These are phyloP conservation scores for Diplodia corticola DNA, from an alignment of 2,329 filamentous ascomycete genomes.

Conservation along the genomic window DNA sequence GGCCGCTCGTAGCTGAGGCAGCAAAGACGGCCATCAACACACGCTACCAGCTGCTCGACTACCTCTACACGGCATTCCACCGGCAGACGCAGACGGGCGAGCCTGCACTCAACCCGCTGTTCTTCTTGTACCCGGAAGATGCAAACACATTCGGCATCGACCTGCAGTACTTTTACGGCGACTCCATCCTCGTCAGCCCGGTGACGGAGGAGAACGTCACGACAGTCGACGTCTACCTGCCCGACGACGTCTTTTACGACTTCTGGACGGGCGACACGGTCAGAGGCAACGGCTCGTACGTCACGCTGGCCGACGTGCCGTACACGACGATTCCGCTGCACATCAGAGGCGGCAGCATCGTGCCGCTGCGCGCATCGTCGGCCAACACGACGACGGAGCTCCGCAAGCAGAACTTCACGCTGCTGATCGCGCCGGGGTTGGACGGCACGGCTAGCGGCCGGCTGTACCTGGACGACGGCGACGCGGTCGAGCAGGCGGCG, in stretches of 20 bases:
- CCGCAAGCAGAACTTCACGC: constrained; percentile 65
- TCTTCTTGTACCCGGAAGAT: constrained; percentile 68
- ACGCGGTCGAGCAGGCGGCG: constrained; percentile 59
- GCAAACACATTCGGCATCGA: constrained; percentile 53
- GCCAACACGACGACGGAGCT: constrained; percentile 65
- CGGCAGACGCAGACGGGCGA: constrained; percentile 61
- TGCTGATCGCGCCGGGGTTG: constrained; percentile 66
- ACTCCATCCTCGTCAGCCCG: constrained; percentile 57
- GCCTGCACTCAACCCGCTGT: constrained; percentile 68
- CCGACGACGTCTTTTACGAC: constrained; percentile 61
- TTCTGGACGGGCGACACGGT: constrained; percentile 55
- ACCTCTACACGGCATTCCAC: constrained; percentile 73
- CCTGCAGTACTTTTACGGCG: constrained; percentile 61
- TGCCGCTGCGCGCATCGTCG: constrained; percentile 58
- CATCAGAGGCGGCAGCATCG: constrained; percentile 64
- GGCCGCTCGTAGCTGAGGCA: constrained; percentile 62
- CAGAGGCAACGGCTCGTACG: constrained; percentile 47
- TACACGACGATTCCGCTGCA: constrained; percentile 64
- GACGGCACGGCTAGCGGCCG: constrained; percentile 65
- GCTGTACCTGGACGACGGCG: constrained; percentile 78
- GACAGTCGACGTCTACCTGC: constrained; percentile 57
- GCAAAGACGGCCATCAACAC: constrained; percentile 69
- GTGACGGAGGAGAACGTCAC: constrained; percentile 56
- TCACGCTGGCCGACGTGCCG: constrained; percentile 48
- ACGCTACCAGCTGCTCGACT: constrained; percentile 76